Evolutionary conservation across 371 early-diverging fungal species (phyloP), one percentile per base, ranked within the genome.

Genomic region (Apophysomyces variabilis): DNA sequence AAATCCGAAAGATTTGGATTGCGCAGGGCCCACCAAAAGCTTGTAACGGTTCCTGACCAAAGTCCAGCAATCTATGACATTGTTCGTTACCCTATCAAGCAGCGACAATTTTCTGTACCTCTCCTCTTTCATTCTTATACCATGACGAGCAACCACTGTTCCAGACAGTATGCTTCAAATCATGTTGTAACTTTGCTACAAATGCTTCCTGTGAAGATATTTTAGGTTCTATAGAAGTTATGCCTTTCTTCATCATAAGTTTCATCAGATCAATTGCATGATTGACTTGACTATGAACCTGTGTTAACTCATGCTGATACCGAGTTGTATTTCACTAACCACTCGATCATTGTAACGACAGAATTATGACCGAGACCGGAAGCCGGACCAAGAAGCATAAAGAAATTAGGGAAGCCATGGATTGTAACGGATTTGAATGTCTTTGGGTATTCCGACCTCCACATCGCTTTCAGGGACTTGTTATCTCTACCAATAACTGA

Each of bases 361-460:
- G 68, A 65, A 26, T 68, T 67, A 35, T 78, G 79, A 11, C 81
- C 85, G 0, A 80, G 62, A 0, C 77, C 83, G 9, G 75, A 44
- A n/a, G 74, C 67, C 32, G 85, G 82, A 14, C 80, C 85, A 11
- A 81, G 65, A 8, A 79, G 35, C 11, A 73, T 12, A 57, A 79
- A 84, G 1, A 78, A 65, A 64, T 84, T 84, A 43, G 85, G 85
- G 50, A 77, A 84, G 11, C 68, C 73, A 57, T 71, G 59, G 11
- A 75, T 54, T 5, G 64, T 61, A 3, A 68, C 65, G 1, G 74
- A 66, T 44, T 70, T 69, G 66, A 76, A 85, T 4, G 76, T 72
- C 32, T 71, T 67, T 8, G 68, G 69, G 56, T 64, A 68, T 16
- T 61, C 61, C 8, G 44, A 46, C 7, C 5, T 0, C 77, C 72